Conservation (phyloP, 2,329 filamentous ascomycete genomes). For the Cladosporium sphaerospermum region DNA sequence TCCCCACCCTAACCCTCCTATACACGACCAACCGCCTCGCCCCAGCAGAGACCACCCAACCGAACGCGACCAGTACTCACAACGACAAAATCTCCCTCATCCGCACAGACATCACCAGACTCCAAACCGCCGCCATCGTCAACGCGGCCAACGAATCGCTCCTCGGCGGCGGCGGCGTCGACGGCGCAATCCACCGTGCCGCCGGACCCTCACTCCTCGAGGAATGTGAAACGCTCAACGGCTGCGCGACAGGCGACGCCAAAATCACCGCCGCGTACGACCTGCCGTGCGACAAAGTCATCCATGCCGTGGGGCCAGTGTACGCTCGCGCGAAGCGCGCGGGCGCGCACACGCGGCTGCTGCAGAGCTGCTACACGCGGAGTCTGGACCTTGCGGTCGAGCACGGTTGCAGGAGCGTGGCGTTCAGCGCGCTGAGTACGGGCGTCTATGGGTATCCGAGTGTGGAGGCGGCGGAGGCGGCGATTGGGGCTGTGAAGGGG, state of each 20-base stretch:
- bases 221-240: conserved; percentile 66
- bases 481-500: conserved; percentile 53
- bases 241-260: conserved; percentile 71
- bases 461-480: conserved; percentile 63
- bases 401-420: conserved; percentile 62
- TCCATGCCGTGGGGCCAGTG: conserved; percentile 85
- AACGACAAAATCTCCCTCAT: conserved; percentile 68
- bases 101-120: conserved; percentile 72
- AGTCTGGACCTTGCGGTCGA: conserved; percentile 67
- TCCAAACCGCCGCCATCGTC: conserved; percentile 76
- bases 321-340: conserved; percentile 47
- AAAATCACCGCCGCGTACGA: conserved; percentile 76
- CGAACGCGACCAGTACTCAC: conserved; percentile 44
- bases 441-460: conserved; percentile 86
- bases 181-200: conserved; percentile 68
- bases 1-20: conserved; percentile 58
- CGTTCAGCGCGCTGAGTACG: conserved; percentile 80
- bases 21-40: conserved; percentile 54
- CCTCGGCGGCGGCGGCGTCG: conserved; percentile 81
- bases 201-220: conserved; percentile 62
- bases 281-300: conserved; percentile 70
- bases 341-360: conserved; percentile 35
- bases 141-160: conserved; percentile 82
- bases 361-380: conserved; percentile 62
- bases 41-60: conserved; percentile 18